These are phyloP conservation scores for Plasmopara muralis DNA, from an alignment of 352 stramenopile genomes.

Conservation along the genomic window DNA sequence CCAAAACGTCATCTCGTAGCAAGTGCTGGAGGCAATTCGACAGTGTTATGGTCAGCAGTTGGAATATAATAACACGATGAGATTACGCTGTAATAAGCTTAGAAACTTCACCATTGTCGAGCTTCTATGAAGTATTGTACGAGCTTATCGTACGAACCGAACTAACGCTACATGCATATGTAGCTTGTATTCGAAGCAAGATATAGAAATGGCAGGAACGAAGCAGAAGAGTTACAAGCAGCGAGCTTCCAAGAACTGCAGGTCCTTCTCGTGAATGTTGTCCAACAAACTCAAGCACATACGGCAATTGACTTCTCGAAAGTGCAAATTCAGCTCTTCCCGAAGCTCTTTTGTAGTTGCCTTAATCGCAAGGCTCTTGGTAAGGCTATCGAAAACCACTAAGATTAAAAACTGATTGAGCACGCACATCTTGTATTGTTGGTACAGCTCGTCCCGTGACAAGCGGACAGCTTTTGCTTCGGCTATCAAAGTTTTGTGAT, in stretches of 20 bases:
- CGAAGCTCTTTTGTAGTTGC: constrained; percentile 61
- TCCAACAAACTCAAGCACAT: constrained; percentile 59
- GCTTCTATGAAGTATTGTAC: too few species aligned
- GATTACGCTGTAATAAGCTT: too few species aligned
- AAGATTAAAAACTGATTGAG: constrained; percentile 83
- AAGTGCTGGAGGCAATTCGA: constrained; percentile 65
- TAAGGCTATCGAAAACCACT: constrained; percentile 71
- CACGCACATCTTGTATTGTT: constrained; percentile 54
- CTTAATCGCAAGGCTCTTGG: constrained; percentile 69
- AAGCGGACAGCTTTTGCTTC: constrained; percentile 19
- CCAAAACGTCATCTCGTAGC: constrained; percentile 76
- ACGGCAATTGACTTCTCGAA: constrained; percentile 61
- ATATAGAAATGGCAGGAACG: too few species aligned
- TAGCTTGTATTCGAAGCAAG: neutral
- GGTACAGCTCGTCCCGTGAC: constrained; percentile 36
- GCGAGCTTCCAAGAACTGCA: constrained; percentile 15
- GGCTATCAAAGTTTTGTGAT: constrained; percentile 26
- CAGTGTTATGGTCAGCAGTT: constrained; percentile 61
- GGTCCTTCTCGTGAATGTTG: constrained; percentile 33
- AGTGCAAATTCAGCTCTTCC: constrained; percentile 52
- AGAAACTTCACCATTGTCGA: too few species aligned
- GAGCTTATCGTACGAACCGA: too few species aligned
- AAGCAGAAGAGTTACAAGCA: constrained; percentile 2
- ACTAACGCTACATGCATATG: neutral
- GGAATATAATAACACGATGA: constrained; percentile 12